Conservation (phyloP, 2,329 filamentous ascomycete genomes). For the Xylariaceae sp. region DNA sequence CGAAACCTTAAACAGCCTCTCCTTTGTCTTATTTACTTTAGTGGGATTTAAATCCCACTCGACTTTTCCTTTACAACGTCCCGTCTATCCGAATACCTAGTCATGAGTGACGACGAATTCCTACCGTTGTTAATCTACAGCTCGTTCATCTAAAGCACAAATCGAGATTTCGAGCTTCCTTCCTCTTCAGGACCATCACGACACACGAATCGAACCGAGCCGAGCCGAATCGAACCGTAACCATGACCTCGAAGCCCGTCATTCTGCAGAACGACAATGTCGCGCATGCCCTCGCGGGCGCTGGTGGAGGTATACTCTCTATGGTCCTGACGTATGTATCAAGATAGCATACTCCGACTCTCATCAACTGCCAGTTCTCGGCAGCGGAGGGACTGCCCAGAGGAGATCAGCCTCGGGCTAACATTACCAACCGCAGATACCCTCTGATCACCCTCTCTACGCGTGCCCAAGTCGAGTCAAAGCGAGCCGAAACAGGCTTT, state of each 20-base stretch:
- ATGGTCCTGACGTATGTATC: slow-evolving; percentile 84
- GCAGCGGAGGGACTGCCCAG: too few species aligned
- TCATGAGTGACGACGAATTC: slow-evolving; percentile 11
- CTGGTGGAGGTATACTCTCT: slow-evolving; percentile 90
- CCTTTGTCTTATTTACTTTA: background rate
- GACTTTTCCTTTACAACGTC: background rate
- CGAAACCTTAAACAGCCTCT: slow-evolving; percentile 21
- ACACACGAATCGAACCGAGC: background rate
- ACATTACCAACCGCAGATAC: slow-evolving; percentile 64
- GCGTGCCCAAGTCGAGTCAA: slow-evolving; percentile 96
- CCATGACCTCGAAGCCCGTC: slow-evolving; percentile 58
- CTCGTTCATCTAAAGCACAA: slow-evolving; percentile 3
- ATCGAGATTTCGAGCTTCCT: slow-evolving; percentile 4
- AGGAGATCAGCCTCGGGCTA: background rate
- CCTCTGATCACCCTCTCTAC: slow-evolving; percentile 97
- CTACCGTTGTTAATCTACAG: background rate
- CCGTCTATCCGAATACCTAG: background rate
- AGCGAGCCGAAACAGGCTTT: slow-evolving; percentile 85
- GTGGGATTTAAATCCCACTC: too few species aligned
- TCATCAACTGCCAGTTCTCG: background rate
- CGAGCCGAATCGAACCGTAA: slow-evolving; percentile 6
- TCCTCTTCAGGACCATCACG: background rate
- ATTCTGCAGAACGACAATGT: slow-evolving; percentile 94
- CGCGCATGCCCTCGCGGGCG: slow-evolving; percentile 90
- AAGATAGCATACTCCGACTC: background rate